Evolutionary conservation across 1,284 basidiomycete genomes (phyloP).

Genomic region (Apiotrichum laibachii): DNA sequence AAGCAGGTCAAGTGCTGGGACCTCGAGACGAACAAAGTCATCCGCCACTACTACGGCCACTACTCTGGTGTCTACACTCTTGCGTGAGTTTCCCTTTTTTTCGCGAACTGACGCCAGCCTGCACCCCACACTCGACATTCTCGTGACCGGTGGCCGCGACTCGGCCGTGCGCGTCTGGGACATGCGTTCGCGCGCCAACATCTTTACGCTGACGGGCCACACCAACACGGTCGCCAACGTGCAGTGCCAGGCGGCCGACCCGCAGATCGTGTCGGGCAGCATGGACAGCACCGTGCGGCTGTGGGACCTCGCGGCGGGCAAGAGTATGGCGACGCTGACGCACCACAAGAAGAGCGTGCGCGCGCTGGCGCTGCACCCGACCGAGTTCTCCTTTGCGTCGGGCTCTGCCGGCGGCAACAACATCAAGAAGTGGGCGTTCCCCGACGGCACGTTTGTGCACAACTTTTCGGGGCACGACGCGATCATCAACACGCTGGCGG

Average conservation of each 20-base stretch:
- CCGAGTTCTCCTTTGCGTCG: slow-evolving; percentile 92
- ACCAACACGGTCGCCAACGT: slow-evolving; percentile 92
- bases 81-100: slow-evolving; percentile 44
- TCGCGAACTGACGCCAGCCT: slow-evolving; percentile 56
- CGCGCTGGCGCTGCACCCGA: slow-evolving; percentile 88
- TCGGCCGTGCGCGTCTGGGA: slow-evolving; percentile 95
- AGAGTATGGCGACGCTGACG: slow-evolving; percentile 89
- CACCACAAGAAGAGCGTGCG: slow-evolving; percentile 99
- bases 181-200: slow-evolving; percentile 95
- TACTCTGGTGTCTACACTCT: slow-evolving; percentile 92
- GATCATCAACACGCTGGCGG: slow-evolving; percentile 92
- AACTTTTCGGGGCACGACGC: slow-evolving; percentile 95
- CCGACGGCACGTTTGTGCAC: slow-evolving; percentile 89
- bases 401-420: slow-evolving; percentile 95
- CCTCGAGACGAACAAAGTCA: slow-evolving; percentile 96
- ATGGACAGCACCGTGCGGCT: slow-evolving; percentile 96
- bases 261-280: slow-evolving; percentile 94
- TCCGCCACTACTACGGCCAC: slow-evolving; percentile 96
- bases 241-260: slow-evolving; percentile 91
- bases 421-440: slow-evolving; percentile 99
- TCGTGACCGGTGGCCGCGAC: slow-evolving; percentile 92
- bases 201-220: slow-evolving; percentile 90
- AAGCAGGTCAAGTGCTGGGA: slow-evolving; percentile 99
- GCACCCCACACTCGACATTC: slow-evolving; percentile 92
- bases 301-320: slow-evolving; percentile 98